Evolutionary conservation across 345 rosid species (phyloP).

Genomic region (Citrus trifoliata): DNA sequence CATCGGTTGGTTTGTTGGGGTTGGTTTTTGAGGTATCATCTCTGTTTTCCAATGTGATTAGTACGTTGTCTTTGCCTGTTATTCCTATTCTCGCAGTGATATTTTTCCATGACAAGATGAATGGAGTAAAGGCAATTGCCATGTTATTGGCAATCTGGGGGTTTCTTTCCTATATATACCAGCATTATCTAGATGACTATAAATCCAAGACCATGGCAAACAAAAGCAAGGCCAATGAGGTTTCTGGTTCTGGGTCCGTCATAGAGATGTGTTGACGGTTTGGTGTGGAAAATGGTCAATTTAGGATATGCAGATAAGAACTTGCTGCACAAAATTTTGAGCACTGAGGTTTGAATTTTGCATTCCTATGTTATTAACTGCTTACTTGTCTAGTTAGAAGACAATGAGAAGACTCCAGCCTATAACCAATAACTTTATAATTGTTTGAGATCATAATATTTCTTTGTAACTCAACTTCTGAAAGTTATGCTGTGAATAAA

Average conservation of each 20-base stretch:
- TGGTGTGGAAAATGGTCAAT: not conserved
- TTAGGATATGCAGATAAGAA: not conserved
- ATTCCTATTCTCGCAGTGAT: constrained; percentile 51
- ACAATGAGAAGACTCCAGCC: no score
- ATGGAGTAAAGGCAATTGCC: constrained; percentile 51
- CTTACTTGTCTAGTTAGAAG: no score
- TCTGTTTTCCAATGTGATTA: constrained; percentile 50
- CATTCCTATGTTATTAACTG: no score
- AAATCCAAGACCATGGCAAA: constrained; percentile 6
- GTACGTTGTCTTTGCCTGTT: constrained; percentile 43
- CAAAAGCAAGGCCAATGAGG: not conserved
- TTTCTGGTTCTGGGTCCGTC: not conserved
- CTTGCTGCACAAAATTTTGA: not conserved
- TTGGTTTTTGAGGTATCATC: constrained; percentile 50
- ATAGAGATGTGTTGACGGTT: constrained; percentile 23
- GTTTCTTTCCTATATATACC: constrained; percentile 46
- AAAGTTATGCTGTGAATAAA: no score
- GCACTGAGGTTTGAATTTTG: not conserved
- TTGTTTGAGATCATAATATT: no score
- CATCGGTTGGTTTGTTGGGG: constrained; percentile 42
- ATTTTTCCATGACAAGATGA: constrained; percentile 52
- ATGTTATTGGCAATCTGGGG: constrained; percentile 55
- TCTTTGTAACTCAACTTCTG: no score
- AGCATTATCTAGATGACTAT: constrained; percentile 38
- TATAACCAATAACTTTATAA: no score